Evolutionary conservation across 2,329 filamentous ascomycete genomes (phyloP), one percentile per base, ranked within the genome.

Genomic region (Sporothrix sp.): DNA sequence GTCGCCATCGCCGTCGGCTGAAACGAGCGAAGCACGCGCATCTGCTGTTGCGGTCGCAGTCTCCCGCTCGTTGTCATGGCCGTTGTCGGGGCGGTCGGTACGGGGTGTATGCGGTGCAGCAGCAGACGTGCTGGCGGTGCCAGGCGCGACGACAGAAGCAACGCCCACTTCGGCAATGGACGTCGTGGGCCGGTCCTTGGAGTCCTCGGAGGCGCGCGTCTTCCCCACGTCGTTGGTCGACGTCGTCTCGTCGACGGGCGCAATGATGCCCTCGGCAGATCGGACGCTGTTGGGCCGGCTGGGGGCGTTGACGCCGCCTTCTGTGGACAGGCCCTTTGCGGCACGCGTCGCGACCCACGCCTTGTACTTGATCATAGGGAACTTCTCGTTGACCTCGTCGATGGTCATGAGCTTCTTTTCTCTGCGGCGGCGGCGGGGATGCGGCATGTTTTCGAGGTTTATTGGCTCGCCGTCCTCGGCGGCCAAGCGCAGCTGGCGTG

Each of bases 361-460:
- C 72, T 98, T 97, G 77, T 98, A 98, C 68, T 97, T 97, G 59
- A 82, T 83, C 70, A 96, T 81, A 0, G 93, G 91, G 61, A 98
- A 98, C 59, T 94, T 87, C 59, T 94, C 89, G 64, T 98, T 97
- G 56, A 98, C 93, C 68, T 98, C 93, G 55, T 98, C 93, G 82
- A 97, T 96, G 2, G 86, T 87, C 93, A 98, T 97, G 59, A 98
- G 69, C 67, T 96, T 98, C 81, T 98, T 98, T 68, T 98, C 93
- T 53, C 90, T 81, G 57, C 91, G 80, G 61, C 91, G 79, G 52
- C 93, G 81, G 65, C 93, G 90, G 46, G 88, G 84, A 54, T 88
- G 68, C 52, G 88, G 87, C 78, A 97, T 89, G 52, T 84, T 78
- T 52, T 90, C 79, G 57, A 98, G 73, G 56, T 89, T 89, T 62